Evolutionary conservation across 225 moss, liverwort and hornwort species (phyloP), one percentile per base, ranked within the genome.

Genomic region (Marchantia polymorpha): DNA sequence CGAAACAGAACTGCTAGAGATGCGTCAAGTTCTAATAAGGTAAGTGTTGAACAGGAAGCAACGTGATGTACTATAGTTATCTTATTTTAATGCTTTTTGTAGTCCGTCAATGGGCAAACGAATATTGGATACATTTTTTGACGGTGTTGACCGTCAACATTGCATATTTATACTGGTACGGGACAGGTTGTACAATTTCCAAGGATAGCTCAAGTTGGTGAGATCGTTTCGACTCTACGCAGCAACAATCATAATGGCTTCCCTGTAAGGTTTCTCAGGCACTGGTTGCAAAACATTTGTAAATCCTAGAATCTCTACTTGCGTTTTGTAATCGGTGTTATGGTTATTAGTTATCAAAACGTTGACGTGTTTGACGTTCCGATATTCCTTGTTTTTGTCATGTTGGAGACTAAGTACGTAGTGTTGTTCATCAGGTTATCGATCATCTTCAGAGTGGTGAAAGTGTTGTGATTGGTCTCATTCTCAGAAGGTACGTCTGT

Each of bases 241-340:
- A 90, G 87, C 86, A 94, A 92, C 82, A 88, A 91, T 29, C 94
- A 94, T 74, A 93, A 97, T 82, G 97, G 97, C 51, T 97, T 90
- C 72, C 97, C 97, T 77, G 96, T 96, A 84, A 87, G 90, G 77
- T 58, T 31, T 76, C 12, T 58, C 20, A 39, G 39, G 39, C 39
- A 39, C 39, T 39, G 39, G 39, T 39, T 39, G 39, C 39, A 39
- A 5, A 39, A 39, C 39, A 39, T 39, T 39, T 39, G 39, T 39
- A 39, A 39, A 2, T 39, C 5, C 39, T 39, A 39, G 39, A 39
- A 39, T 39, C 17, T 66, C 17, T 66, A n/a, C 65, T 66, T 72
- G 30, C 19, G 7, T 22, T 56, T 52, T 90, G 2, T 39, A 39
- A 39, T 2, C 5, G 39, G 39, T 39, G 39, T 39, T 39, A 39